Percentiles rank a stretch among this genome's conserved stretches.
Conservation (phyloP, 305 asterid genomes). For the Salvia sclarea region DNA sequence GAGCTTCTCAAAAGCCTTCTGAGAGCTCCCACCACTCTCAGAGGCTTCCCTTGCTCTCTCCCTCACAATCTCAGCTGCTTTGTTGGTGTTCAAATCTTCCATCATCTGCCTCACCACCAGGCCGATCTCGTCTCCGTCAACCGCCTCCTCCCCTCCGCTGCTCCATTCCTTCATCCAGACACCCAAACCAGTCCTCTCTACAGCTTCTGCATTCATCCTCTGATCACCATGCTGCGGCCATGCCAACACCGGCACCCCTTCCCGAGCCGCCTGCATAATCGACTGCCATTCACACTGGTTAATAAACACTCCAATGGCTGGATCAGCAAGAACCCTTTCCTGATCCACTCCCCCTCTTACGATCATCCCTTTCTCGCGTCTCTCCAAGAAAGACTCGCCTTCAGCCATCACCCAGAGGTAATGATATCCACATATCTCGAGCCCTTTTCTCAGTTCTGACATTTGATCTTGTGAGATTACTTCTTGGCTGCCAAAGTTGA, state of each 20-base stretch:
- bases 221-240: slow-evolving; percentile 50
- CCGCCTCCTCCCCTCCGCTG: slow-evolving; percentile 28
- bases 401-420: slow-evolving; percentile 38
- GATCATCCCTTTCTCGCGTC: slow-evolving; percentile 20
- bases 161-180: slow-evolving; percentile 32
- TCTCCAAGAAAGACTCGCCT: slow-evolving; percentile 18
- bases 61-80: slow-evolving; percentile 33
- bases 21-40: slow-evolving; percentile 38
- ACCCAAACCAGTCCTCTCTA: slow-evolving; percentile 37
- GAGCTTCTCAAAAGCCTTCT: neutral
- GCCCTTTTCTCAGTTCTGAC: slow-evolving; percentile 33
- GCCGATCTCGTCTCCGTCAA: slow-evolving; percentile 38
- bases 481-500: slow-evolving; percentile 37
- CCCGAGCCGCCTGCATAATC: slow-evolving; percentile 37
- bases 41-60: slow-evolving; percentile 40
- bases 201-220: slow-evolving; percentile 38
- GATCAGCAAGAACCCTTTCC: slow-evolving; percentile 34
- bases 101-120: slow-evolving; percentile 32
- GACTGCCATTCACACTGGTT: slow-evolving; percentile 47
- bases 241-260: slow-evolving; percentile 42
- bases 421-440: slow-evolving; percentile 31
- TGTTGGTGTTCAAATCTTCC: slow-evolving; percentile 31
- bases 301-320: slow-evolving; percentile 42
- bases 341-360: slow-evolving; percentile 31
- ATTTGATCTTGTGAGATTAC: slow-evolving; percentile 36